A percentile compares a stretch with the other conserved stretches of the same genome.
Evolutionary conservation across 2,329 filamentous ascomycete species (phyloP).

Genomic region (Penicillium sp.): DNA sequence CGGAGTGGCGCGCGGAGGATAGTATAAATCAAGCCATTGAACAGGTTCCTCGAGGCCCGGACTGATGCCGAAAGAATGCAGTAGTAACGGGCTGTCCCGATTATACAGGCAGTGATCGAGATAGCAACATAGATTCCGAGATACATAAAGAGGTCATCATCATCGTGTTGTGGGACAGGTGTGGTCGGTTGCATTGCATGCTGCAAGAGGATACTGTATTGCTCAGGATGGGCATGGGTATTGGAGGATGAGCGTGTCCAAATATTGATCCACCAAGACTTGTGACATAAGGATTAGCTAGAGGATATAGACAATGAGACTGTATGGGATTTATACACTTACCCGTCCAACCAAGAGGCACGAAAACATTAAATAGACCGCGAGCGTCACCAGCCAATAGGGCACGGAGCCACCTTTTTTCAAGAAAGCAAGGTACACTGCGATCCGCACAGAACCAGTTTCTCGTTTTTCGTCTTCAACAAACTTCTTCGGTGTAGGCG

Average conservation of each 20-base stretch:
- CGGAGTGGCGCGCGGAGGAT: slow-evolving; percentile 71
- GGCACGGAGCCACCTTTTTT: slow-evolving; percentile 61
- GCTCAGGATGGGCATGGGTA: slow-evolving; percentile 13
- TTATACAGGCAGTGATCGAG: slow-evolving; percentile 54
- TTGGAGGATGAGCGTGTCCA: slow-evolving; percentile 40
- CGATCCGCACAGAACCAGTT: slow-evolving; percentile 64
- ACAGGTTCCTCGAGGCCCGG: slow-evolving; percentile 65
- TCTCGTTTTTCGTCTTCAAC: slow-evolving; percentile 73
- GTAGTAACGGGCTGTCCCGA: slow-evolving; percentile 62
- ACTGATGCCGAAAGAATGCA: slow-evolving; percentile 65
- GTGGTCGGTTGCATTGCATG: slow-evolving; percentile 8
- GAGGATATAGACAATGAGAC: not conserved
- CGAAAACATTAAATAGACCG: slow-evolving; percentile 56
- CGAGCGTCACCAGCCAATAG: slow-evolving; percentile 57
- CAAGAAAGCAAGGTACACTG: slow-evolving; percentile 67
- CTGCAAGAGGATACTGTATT: slow-evolving; percentile 14
- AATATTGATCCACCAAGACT: slow-evolving; percentile 48
- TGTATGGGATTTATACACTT: slow-evolving; percentile 20
- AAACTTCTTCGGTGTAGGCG: slow-evolving; percentile 60
- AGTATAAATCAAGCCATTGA: slow-evolving; percentile 63
- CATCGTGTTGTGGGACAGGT: slow-evolving; percentile 31
- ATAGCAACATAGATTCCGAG: slow-evolving; percentile 65
- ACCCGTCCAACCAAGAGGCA: slow-evolving; percentile 52
- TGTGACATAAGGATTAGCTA: slow-evolving; percentile 2
- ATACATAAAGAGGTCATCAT: slow-evolving; percentile 51